A percentile compares a stretch with the other conserved stretches of the same genome.
Conservation (phyloP, 768 basidiomycete species). For the Auriscalpium orientale region DNA sequence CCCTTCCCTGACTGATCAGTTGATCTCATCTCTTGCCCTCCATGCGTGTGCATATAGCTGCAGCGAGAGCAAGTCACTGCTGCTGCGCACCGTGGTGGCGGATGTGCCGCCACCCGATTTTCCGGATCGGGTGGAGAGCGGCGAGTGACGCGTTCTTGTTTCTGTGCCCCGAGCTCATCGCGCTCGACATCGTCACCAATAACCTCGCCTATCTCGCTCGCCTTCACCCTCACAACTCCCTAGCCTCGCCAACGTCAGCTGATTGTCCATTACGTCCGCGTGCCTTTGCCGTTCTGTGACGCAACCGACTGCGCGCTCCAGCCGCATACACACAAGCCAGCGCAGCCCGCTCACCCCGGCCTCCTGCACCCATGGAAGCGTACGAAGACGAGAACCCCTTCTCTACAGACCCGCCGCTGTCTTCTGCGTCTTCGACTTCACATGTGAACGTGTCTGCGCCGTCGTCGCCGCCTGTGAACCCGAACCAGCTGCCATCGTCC, state of each 20-base stretch:
- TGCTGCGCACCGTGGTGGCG: background rate
- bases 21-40: no score
- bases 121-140: background rate
- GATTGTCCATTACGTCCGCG: no score
- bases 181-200: background rate
- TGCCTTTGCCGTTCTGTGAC: no score
- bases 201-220: background rate
- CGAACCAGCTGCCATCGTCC: slow-evolving; percentile 39
- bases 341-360: no score
- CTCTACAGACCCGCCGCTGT: slow-evolving; percentile 25
- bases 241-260: no score
- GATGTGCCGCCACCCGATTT: background rate
- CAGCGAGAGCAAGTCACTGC: background rate
- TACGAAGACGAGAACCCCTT: slow-evolving; percentile 39
- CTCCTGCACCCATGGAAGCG: slow-evolving; percentile 21
- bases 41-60: background rate
- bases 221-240: background rate
- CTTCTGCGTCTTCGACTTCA: slow-evolving; percentile 46
- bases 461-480: slow-evolving; percentile 39
- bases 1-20: no score
- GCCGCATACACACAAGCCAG: no score
- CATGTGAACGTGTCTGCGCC: slow-evolving; percentile 52
- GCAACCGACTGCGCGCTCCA: no score
- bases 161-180: background rate
- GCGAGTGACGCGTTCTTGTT: background rate